phyloP scores from a whole-genome alignment of 306 rosid genomes.

The Gillenia trifoliata region DNA sequence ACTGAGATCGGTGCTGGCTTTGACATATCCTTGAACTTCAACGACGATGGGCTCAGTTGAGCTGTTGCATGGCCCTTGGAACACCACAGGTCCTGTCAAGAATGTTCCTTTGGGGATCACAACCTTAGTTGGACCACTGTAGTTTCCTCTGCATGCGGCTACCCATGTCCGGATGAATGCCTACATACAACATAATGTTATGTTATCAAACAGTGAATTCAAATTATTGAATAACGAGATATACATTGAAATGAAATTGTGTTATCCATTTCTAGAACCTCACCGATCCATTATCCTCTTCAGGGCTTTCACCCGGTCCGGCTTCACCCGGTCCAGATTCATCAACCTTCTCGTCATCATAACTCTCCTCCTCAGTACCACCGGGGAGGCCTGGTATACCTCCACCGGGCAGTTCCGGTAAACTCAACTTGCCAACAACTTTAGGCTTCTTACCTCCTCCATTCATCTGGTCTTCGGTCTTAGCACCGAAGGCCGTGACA shows the following conservation, averaged over 20 bases:
- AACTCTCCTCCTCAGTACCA: not conserved
- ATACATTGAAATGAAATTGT: not conserved
- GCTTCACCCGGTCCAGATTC: not conserved
- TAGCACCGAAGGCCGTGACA: constrained; percentile 46
- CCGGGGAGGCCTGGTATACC: not conserved
- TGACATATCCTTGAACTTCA: constrained; percentile 41
- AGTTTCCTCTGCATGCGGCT: constrained; percentile 46
- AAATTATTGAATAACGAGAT: not conserved
- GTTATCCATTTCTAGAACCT: not conserved
- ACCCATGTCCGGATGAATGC: constrained; percentile 66
- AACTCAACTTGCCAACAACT: not conserved
- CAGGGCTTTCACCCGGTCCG: not conserved
- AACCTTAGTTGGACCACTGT: constrained; percentile 36
- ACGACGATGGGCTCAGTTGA: constrained; percentile 35
- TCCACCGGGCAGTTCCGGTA: not conserved
- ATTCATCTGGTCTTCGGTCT: constrained; percentile 23
- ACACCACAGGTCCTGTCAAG: constrained; percentile 40
- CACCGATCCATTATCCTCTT: not conserved
- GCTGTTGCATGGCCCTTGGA: constrained; percentile 65
- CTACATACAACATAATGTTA: constrained; percentile 25
- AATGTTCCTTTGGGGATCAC: constrained; percentile 52
- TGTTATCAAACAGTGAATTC: not conserved
- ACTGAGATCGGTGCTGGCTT: constrained; percentile 44
- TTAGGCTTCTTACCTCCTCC: not conserved
- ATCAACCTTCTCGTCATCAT: not conserved